Base-by-base conservation (phyloP, 768 basidiomycete genomes). In the Pisolithus microcarpus region DNA sequence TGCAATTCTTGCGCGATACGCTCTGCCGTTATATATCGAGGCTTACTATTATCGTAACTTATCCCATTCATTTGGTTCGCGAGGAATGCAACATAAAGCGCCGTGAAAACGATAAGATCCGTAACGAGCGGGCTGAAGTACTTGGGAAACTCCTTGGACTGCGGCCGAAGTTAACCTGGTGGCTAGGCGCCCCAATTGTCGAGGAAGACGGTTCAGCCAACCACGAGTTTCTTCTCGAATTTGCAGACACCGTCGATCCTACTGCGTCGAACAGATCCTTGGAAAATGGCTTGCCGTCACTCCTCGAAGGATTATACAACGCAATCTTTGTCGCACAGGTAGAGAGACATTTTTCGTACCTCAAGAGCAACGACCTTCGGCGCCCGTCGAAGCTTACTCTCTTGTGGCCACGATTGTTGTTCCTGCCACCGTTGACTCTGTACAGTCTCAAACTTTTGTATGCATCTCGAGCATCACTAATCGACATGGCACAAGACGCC, bases 331-430 rank as follows among this genome's bases (percentile, higher is more conserved):
- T 58, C 44, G 58, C 66, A 11, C 69, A 66, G 52, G 60, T 63
- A 39, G 31, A 58, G 51, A 65, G 60, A 3, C 66, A 66, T 47
- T 54, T 47, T 43, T 61, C 46, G 24, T 76, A 43, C 48, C 56
- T 73, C 39, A 55, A 62, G n/a, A 52, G 16, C 5, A 61, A 61
- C 5, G 68, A 63, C 21, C 79, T 95, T 43, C 65, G 72, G 18
- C 80, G 87, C 15, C 95, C 95, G 0, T 80, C 81, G 2, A 71
- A 77, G 4, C 62, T 89, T 15, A 79, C 81, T 1, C 78, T 83
- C 7, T 52, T 86, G 21, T 97, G 95, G 94, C 92, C 93, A 1
- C 82, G 78, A 26, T 66, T 93, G 8, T 67, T 97, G 21, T 63
- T 95, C 31, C 65, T 90, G 16, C 92, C 94, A 0, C 84, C 91